Evolutionary conservation across 129 eudicot genomes (phyloP).

Genomic region (Calendula officinalis): DNA sequence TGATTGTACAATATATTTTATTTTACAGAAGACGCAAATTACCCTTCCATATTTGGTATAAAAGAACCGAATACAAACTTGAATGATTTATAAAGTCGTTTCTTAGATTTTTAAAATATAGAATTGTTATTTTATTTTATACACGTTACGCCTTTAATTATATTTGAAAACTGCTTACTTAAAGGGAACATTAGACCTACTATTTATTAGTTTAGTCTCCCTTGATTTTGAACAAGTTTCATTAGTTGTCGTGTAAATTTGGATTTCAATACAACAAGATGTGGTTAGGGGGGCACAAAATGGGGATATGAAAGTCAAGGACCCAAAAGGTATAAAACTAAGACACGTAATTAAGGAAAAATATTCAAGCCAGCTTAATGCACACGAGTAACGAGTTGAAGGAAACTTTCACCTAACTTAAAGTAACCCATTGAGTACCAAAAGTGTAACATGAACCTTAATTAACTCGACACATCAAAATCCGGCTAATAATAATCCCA

Average conservation of each 20-base stretch:
- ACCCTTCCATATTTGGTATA: no score
- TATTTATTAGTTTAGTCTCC: not conserved
- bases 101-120: no score
- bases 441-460: not conserved
- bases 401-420: slow-evolving; percentile 11
- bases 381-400: slow-evolving; percentile 24
- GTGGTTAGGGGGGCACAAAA: slow-evolving; percentile 28
- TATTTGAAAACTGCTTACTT: slow-evolving; percentile 33
- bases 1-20: no score
- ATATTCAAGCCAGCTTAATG: slow-evolving; percentile 19
- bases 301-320: slow-evolving; percentile 25
- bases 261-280: slow-evolving; percentile 25
- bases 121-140: no score
- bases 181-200: slow-evolving; percentile 40
- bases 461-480: no score
- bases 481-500: no score
- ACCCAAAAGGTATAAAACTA: slow-evolving; percentile 12
- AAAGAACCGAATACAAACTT: no score
- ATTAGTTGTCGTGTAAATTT: slow-evolving; percentile 27
- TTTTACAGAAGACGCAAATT: no score
- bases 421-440: slow-evolving; percentile 23
- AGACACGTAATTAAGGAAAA: slow-evolving; percentile 12
- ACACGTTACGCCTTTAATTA: not conserved
- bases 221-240: slow-evolving; percentile 9
- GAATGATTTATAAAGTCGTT: no score